Conservation (phyloP, 2,329 filamentous ascomycete species). For the Elsinoe australis region DNA sequence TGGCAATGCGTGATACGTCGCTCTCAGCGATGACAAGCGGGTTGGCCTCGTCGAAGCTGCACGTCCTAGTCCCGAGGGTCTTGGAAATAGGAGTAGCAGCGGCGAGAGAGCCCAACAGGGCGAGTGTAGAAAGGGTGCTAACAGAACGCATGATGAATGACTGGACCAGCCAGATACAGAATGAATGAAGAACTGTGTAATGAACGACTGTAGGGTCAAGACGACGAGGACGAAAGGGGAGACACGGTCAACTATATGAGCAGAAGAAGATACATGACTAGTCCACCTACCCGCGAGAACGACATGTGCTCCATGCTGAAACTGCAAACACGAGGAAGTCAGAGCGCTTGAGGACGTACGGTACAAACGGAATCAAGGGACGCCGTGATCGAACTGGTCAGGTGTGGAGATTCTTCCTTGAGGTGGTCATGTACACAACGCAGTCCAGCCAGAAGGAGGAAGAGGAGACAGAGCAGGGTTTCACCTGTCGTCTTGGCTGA, state of each 20-base stretch:
- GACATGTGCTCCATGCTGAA: no score
- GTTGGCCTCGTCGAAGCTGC: slow-evolving; percentile 15
- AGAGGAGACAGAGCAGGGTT: no score
- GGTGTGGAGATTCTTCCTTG: no score
- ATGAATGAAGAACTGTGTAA: neutral
- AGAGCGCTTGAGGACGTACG: no score
- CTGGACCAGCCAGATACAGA: slow-evolving; percentile 8
- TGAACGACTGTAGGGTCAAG: neutral
- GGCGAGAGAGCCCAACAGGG: slow-evolving; percentile 10
- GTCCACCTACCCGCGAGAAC: no score
- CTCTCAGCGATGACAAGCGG: slow-evolving; percentile 4
- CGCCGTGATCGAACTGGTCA: no score
- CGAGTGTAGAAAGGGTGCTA: slow-evolving; percentile 3
- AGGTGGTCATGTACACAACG: no score
- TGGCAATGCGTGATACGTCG: neutral
- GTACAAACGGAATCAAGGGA: no score
- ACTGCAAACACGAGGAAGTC: no score
- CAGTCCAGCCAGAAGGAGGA: no score
- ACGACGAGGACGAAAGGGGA: neutral
- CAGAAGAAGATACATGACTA: no score
- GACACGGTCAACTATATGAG: neutral
- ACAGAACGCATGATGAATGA: slow-evolving; percentile 9
- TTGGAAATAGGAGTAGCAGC: neutral
- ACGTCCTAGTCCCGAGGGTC: slow-evolving; percentile 1
- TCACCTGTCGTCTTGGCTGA: no score